Evolutionary conservation across 345 rosid species (phyloP).

Genomic region (Raphanus raphanistrum): DNA sequence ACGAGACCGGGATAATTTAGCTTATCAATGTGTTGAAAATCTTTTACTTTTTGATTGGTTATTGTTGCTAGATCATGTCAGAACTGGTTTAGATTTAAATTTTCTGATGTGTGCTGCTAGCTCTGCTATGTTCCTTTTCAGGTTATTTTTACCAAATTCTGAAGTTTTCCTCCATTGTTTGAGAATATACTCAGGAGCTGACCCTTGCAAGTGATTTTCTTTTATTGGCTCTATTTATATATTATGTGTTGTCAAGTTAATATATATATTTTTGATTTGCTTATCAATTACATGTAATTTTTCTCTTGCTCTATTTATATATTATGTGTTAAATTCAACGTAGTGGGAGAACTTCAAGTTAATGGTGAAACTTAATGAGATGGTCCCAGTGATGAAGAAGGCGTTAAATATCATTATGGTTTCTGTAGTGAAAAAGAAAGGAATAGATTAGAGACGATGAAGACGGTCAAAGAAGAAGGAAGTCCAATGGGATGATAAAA

Average conservation of each 20-base stretch:
- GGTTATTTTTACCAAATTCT: not conserved
- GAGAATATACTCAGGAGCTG: not conserved
- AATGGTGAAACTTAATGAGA: too few species aligned
- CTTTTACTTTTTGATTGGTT: not conserved
- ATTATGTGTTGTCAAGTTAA: too few species aligned
- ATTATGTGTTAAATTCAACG: too few species aligned
- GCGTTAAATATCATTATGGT: too few species aligned
- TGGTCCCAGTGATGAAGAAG: too few species aligned
- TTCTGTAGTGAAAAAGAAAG: too few species aligned
- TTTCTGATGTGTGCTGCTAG: not conserved
- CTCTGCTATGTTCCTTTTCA: not conserved
- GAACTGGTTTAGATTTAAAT: not conserved
- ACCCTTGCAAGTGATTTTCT: not conserved
- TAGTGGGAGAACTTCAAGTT: too few species aligned
- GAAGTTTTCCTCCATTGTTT: not conserved
- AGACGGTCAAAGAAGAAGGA: too few species aligned
- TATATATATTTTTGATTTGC: not conserved
- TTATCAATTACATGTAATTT: not conserved
- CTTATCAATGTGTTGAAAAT: too few species aligned
- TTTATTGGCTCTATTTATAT: not conserved
- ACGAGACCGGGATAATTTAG: not conserved
- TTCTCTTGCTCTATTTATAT: not conserved
- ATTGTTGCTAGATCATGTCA: not conserved
- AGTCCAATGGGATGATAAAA: too few species aligned
- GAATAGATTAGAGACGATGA: too few species aligned